A percentile compares a stretch with the other conserved stretches of the same genome.
Conservation (phyloP, 1,139 yeast species). For the Zygosaccharomyces pseudobailii region DNA sequence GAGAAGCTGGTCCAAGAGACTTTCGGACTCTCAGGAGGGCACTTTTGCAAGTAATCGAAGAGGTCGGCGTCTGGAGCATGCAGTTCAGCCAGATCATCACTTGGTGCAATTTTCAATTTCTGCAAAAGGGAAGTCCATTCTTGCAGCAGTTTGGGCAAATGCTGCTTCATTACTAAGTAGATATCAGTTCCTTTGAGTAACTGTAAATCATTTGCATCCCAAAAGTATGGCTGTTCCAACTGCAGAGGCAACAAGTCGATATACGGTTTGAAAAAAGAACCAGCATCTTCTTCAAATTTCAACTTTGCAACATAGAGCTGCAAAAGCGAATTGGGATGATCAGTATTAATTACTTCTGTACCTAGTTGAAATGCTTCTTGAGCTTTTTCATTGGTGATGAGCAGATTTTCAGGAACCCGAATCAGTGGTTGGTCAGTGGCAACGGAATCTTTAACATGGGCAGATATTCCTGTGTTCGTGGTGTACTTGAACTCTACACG, state of each 20-base stretch:
- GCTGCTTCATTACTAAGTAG: slow-evolving; percentile 33
- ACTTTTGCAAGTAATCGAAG: slow-evolving; percentile 11
- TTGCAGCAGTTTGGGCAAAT: slow-evolving; percentile 30
- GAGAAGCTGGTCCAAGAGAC: slow-evolving; percentile 55
- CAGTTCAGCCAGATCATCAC: slow-evolving; percentile 6
- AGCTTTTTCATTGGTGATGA: slow-evolving; percentile 45
- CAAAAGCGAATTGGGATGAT: slow-evolving; percentile 40
- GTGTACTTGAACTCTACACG: slow-evolving; percentile 32
- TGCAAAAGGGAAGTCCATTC: slow-evolving; percentile 28
- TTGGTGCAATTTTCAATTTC: slow-evolving; percentile 8
- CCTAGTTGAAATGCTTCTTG: slow-evolving; percentile 35
- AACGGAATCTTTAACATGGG: slow-evolving; percentile 27
- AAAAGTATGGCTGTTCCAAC: slow-evolving; percentile 58
- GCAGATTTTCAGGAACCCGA: slow-evolving; percentile 40
- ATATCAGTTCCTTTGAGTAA: slow-evolving; percentile 61
- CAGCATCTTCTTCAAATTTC: slow-evolving; percentile 31
- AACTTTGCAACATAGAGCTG: slow-evolving; percentile 47
- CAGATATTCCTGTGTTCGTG: slow-evolving; percentile 40
- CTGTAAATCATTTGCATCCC: slow-evolving; percentile 49
- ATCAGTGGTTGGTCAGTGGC: slow-evolving; percentile 23
- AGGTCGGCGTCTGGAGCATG: slow-evolving; percentile 9
- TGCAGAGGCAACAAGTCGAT: slow-evolving; percentile 53
- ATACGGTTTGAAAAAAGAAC: slow-evolving; percentile 44
- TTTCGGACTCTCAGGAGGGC: slow-evolving; percentile 1
- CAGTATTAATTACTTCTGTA: slow-evolving; percentile 12